These are phyloP conservation scores for Acanthochlamys bracteata DNA, from an alignment of 106 monocot genomes.

Conservation along the genomic window DNA sequence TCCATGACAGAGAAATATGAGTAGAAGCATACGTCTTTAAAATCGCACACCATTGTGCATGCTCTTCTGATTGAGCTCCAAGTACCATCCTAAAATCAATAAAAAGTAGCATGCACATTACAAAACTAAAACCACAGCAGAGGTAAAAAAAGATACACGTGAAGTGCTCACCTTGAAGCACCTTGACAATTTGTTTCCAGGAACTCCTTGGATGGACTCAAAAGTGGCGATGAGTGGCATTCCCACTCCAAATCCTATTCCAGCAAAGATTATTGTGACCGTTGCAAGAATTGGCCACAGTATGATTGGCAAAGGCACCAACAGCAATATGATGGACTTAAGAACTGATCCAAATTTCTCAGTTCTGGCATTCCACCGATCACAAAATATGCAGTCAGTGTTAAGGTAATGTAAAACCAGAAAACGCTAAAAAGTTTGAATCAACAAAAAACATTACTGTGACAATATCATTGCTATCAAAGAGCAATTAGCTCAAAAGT, in stretches of 20 bases:
- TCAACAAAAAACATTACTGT: not conserved
- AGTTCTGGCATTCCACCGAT: constrained; percentile 10
- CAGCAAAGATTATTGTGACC: constrained; percentile 8
- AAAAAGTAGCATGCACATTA: constrained; percentile 4
- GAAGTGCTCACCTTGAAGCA: constrained; percentile 21
- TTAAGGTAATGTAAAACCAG: not conserved
- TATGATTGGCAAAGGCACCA: constrained; percentile 5
- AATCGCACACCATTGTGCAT: constrained; percentile 29
- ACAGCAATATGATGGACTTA: constrained; percentile 19
- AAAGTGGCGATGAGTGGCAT: constrained; percentile 29
- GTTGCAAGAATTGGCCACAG: constrained; percentile 18
- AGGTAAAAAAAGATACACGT: not conserved
- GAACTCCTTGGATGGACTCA: constrained; percentile 9
- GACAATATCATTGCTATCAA: too few relatives aligned
- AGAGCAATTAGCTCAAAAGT: not conserved
- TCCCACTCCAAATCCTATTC: constrained; percentile 13
- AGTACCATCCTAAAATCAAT: constrained; percentile 20
- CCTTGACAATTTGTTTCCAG: not conserved
- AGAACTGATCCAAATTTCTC: constrained; percentile 18
- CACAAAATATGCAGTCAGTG: not conserved
- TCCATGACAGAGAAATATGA: constrained; percentile 41
- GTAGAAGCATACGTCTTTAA: constrained; percentile 28
- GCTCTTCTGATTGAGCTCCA: constrained; percentile 13
- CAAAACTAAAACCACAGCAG: not conserved
- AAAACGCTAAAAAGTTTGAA: not conserved